Base-by-base conservation (phyloP, 768 basidiomycete genomes). In the Zangia roseola region DNA sequence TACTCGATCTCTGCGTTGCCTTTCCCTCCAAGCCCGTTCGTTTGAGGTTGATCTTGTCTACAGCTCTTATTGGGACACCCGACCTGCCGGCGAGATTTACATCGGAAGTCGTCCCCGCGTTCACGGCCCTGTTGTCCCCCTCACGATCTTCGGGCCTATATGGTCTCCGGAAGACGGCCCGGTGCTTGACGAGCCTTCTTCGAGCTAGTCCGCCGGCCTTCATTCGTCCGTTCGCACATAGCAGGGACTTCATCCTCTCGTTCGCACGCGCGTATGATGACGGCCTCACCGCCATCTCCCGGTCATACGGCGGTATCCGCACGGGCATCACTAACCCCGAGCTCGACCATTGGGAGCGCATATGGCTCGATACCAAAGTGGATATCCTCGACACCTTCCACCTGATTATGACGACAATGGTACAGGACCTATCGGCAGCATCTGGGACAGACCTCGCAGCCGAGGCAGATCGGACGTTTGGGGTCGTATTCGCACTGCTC, bases 1-100 rank as follows among this genome's bases (percentile, higher is more conserved):
- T 91, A 4, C 69, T 89, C 10, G 84, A 89, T 64, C 73, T 90
- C 12, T 67, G 80, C 19, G 75, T 89, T 50, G 73, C 76, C 5
- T 87, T 83, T 58, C 73, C 77, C 0, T 63, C 65, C 10, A 70
- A 80, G 45, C 57, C 70, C 16, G 67, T 74, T n/a, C 78, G 71
- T 41, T 60, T 81, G 31, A 75, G 73, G 26, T 61, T 68, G 2
- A 62, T 85, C 6, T 71, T 83, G 53, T 53, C 69, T 6, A 60
- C 69, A 8, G 74, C 79, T 4, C 57, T 74, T 30, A 44, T 61
- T 19, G 65, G 68, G 8, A 67, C 66, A 4, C 52, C 73, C 1
- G 50, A 69, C 19, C 54, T 78, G 5, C 50, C 71, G 14, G 47
- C 63, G 12, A 56, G 58, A 21, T 64, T 80, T 40, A 46, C 68